Conservation (phyloP, 192 early-diverging fungal species). For the Coemansia sp. region DNA sequence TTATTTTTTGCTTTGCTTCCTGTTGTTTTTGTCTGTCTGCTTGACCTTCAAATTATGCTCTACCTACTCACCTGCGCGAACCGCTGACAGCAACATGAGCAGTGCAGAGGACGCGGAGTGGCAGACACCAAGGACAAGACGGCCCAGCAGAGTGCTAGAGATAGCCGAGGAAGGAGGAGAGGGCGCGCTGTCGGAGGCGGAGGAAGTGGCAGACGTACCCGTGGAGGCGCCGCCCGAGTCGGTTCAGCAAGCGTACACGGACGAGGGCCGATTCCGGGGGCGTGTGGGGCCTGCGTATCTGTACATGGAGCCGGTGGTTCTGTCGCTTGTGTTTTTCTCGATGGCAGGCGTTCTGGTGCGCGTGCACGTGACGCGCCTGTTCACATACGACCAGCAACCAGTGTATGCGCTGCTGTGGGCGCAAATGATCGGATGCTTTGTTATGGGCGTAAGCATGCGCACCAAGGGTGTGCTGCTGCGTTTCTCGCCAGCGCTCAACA, state of each 20-base stretch:
- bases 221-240: constrained; percentile 21
- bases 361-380: constrained; percentile 58
- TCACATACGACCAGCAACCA: constrained; percentile 62
- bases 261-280: constrained; percentile 4
- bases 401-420: constrained; percentile 66
- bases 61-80: background rate
- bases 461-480: constrained; percentile 36
- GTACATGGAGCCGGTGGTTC: constrained; percentile 22
- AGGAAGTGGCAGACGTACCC: constrained; percentile 7
- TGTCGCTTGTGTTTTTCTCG: constrained; percentile 54
- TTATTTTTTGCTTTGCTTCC: background rate
- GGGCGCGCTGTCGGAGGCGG: background rate
- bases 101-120: background rate
- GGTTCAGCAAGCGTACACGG: constrained; percentile 21
- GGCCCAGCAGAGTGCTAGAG: background rate
- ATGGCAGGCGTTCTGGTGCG: constrained; percentile 69
- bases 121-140: no score
- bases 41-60: background rate
- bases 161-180: background rate
- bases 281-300: constrained; percentile 2
- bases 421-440: constrained; percentile 71
- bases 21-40: background rate
- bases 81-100: background rate
- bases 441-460: constrained; percentile 30
- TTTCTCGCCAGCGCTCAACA: constrained; percentile 56